Evolutionary conservation across 345 rosid genomes (phyloP), one percentile per base, ranked within the genome.

Genomic region (Salix dunnii): DNA sequence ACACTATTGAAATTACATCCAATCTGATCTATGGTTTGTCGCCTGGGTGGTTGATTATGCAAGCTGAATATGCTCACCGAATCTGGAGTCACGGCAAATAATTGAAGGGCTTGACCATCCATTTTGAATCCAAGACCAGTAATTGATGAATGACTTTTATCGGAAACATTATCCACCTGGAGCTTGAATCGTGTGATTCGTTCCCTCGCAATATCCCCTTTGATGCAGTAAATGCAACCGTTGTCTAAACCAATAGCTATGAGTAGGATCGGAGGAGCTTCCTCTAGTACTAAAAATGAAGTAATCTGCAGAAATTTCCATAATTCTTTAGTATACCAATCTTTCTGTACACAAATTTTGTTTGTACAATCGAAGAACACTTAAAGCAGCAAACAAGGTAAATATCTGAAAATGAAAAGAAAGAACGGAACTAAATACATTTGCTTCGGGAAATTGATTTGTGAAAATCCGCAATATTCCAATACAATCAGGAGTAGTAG

Each of bases 121-220:
- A 93, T 86, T 84, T 91, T 88, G 75, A 93, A 95, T 42, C 94
- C 99, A 79, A 95, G 80, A 62, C 99, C 99, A 0, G 90, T 89
- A 71, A 95, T 77, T 25, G 93, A 83, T 35, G 78, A 83, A 51
- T 70, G 78, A 79, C 76, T 86, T 71, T 82, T 87, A 17, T 75
- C 86, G 11, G 84, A 84, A 67, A n/a, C 60, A 80, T 55, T 82
- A 60, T 90, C 91, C 48, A 90, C 90, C 86, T 90, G 92, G 74
- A 95, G 97, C 90, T 89, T 91, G 81, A 90, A 95, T 5, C 98
- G 90, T 2, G 92, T 85, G 70, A 95, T 95, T 63, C 99, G 92
- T 78, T 95, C 99, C 72, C 97, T 84, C 3, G 97, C 99, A 75
- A 96, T 93, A 69, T 96, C 99, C 48, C 99, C 99, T 85, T 96